phyloP scores from a whole-genome alignment of 1,139 yeast genomes.

The Candida sanyaensis region DNA sequence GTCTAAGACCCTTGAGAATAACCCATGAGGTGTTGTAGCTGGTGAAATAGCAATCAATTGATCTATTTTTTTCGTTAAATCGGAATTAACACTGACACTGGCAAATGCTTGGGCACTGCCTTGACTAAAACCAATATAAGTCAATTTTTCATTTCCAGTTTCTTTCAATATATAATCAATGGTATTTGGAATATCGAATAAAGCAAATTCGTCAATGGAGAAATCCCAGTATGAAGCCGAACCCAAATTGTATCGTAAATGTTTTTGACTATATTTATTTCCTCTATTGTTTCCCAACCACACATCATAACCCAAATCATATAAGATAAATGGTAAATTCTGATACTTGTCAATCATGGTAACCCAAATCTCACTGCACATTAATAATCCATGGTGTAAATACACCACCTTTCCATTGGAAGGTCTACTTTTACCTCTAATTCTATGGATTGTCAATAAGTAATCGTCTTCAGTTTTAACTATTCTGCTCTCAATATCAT shows the following conservation, averaged over 20 bases:
- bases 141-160: conserved; percentile 39
- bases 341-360: conserved; percentile 62
- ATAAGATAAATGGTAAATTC: conserved; percentile 75
- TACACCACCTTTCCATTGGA: conserved; percentile 59
- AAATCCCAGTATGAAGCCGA: conserved; percentile 46
- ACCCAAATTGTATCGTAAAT: conserved; percentile 38
- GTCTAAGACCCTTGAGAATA: conserved; percentile 75
- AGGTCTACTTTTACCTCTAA: conserved; percentile 16
- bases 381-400: conserved; percentile 86
- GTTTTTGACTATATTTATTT: conserved; percentile 73
- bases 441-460: conserved; percentile 37
- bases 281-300: conserved; percentile 93
- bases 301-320: conserved; percentile 85
- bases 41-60: conserved; percentile 85
- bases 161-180: conserved; percentile 37
- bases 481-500: conserved; percentile 38
- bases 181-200: conserved; percentile 48
- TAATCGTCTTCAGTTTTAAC: conserved; percentile 43
- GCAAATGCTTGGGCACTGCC: conserved; percentile 94
- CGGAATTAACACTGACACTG: conserved; percentile 67
- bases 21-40: conserved; percentile 90
- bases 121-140: conserved; percentile 85
- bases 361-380: conserved; percentile 91
- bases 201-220: conserved; percentile 49
- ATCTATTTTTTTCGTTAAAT: conserved; percentile 66